Conservation (phyloP, 305 asterid genomes). For the Solanum hybrid region DNA sequence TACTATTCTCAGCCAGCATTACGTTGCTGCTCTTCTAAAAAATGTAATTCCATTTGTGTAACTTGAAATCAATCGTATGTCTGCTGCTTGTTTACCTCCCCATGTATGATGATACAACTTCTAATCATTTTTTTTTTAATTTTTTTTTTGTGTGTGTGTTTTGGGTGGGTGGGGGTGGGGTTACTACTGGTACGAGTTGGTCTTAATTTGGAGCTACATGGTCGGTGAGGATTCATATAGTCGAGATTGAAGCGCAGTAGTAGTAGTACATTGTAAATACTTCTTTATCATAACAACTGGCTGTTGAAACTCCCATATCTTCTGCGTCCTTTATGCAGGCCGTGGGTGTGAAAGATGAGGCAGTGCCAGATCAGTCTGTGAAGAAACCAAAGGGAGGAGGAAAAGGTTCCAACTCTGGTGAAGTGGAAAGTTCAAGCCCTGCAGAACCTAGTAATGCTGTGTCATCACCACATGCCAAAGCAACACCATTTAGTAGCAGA, state of each 20-base stretch:
- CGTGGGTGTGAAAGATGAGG: conserved; percentile 45
- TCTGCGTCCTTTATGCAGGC: conserved; percentile 39
- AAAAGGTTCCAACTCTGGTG: conserved; percentile 28
- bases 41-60: background rate
- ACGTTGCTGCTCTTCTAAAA: background rate
- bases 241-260: background rate
- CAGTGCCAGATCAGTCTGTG: conserved; percentile 32
- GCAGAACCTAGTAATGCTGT: conserved; percentile 17
- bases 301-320: background rate
- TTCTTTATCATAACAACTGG: background rate
- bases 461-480: conserved; percentile 32
- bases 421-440: conserved; percentile 35
- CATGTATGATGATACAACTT: background rate
- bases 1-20: background rate
- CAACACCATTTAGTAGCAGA: conserved; percentile 18
- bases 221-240: background rate
- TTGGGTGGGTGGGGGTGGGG: background rate
- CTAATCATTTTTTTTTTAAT: background rate
- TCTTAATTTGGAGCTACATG: background rate
- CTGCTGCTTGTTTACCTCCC: background rate
- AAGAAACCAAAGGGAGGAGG: conserved; percentile 45
- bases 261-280: background rate
- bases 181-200: background rate
- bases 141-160: background rate
- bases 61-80: background rate